A percentile compares a stretch with the other conserved stretches of the same genome.
Conservation (phyloP, 257 asterid species). For the Solanum piurae region DNA sequence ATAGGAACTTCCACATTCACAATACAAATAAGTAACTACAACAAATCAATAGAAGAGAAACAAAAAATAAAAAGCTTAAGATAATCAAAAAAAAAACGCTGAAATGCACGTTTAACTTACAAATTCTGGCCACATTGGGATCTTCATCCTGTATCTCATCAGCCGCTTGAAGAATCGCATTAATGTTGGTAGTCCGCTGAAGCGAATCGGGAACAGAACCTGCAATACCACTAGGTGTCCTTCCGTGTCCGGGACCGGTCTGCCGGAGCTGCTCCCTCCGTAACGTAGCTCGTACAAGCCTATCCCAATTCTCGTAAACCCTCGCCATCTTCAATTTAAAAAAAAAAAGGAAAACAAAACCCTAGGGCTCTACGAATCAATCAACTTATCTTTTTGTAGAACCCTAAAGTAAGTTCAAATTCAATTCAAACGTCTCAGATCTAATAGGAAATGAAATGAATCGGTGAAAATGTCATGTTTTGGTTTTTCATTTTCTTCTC, state of each 20-base stretch:
- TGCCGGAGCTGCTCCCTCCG: conserved; percentile 47
- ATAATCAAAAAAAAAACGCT: not conserved
- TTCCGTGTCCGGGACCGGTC: conserved; percentile 45
- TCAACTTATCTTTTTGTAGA: not conserved
- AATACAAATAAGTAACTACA: not conserved
- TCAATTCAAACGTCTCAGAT: not conserved
- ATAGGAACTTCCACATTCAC: not conserved
- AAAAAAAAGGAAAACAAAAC: not conserved
- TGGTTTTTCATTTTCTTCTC: not conserved
- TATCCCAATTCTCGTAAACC: conserved; percentile 68
- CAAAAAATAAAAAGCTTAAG: not conserved
- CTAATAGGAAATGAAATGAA: not conserved
- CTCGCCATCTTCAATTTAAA: conserved; percentile 39
- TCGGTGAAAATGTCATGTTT: not conserved
- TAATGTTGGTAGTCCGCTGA: conserved; percentile 64
- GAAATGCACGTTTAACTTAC: conserved; percentile 31
- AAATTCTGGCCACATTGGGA: conserved; percentile 79
- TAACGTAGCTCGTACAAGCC: conserved; percentile 70
- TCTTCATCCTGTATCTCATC: conserved; percentile 89
- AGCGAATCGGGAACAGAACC: conserved; percentile 94
- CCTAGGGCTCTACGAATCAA: not conserved
- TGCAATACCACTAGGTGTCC: conserved; percentile 78
- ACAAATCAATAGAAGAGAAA: not conserved
- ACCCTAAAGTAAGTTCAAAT: not conserved
- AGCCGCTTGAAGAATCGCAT: conserved; percentile 83